Conservation (phyloP, 2,329 filamentous ascomycete genomes). For the Fusarium bactridioides region DNA sequence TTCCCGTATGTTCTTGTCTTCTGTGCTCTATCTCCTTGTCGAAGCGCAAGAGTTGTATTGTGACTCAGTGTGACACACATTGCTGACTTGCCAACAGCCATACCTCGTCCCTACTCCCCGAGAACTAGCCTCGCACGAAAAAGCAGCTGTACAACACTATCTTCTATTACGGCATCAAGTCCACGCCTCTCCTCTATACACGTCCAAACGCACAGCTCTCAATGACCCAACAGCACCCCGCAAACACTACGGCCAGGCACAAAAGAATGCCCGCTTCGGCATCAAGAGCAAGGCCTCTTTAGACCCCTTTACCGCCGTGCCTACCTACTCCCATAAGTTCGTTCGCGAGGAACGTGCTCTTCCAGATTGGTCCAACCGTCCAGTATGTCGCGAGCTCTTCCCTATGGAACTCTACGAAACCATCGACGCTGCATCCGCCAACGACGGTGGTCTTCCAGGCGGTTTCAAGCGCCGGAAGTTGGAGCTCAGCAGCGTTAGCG, state of each 20-base stretch:
- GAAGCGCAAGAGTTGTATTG: neutral
- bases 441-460: constrained; percentile 40
- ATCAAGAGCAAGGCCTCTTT: constrained; percentile 62
- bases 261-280: constrained; percentile 65
- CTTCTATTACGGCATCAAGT: constrained; percentile 65
- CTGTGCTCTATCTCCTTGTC: neutral
- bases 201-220: constrained; percentile 57
- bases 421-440: constrained; percentile 54
- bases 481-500: constrained; percentile 56
- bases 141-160: constrained; percentile 58
- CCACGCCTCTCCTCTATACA: constrained; percentile 64
- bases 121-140: constrained; percentile 54
- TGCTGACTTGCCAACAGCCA: constrained; percentile 48
- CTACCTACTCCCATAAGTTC: constrained; percentile 66
- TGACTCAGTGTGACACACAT: neutral
- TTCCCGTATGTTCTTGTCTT: constrained; percentile 55
- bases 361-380: constrained; percentile 60
- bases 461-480: constrained; percentile 54
- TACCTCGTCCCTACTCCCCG: constrained; percentile 59
- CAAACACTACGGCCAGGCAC: constrained; percentile 63
- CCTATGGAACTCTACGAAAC: constrained; percentile 64
- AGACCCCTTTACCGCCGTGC: constrained; percentile 66
- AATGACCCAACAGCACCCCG: constrained; percentile 51
- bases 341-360: constrained; percentile 59
- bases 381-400: constrained; percentile 62